Evolutionary conservation across 306 rosid genomes (phyloP), one percentile per base, ranked within the genome.

Genomic region (Comarum palustre): DNA sequence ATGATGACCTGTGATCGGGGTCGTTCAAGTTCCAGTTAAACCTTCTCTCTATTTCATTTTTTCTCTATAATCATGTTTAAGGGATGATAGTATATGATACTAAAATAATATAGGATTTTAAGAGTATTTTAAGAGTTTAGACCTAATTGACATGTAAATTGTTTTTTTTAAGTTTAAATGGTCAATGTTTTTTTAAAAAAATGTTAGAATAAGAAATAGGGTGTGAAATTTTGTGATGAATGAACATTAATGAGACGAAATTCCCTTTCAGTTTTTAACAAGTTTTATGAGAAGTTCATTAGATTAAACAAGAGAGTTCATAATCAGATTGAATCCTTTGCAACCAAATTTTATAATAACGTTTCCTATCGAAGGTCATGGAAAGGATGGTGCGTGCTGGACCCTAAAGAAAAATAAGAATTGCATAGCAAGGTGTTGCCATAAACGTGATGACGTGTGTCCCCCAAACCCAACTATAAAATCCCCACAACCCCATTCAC

Each of bases 401-500:
- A 38, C 72, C 27, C 32, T 25, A 41, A 24, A 60, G 36, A 47
- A 27, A 13, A 41, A 39, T 4, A 1, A n/a, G n/a, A n/a, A n/a
- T n/a, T 52, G 1, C 36, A 12, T 11, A 31, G 81, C 38, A 19
- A 84, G 68, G 84, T 82, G 89, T 82, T 78, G 20, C 78, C 78
- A 71, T 39, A 66, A 63, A 19, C 34, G 2, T 50, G 25, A 69
- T 72, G 86, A 84, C 84, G 81, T 57, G 32, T 87, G 92, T 85
- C 89, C 79, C 66, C 66, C 16, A 52, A 77, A 45, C 36, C 25
- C 75, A 72, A 66, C 82, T 80, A 86, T 84, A 80, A 76, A 86
- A 77, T 43, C 42, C 32, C 63, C 81, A 51, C 54, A 50, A 25
- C 47, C 50, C 72, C 69, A 69, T 62, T 38, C 78, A 48, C 55